These are phyloP conservation scores for Astragalus glycyphyllos DNA, from an alignment of 306 rosid species.

Conservation along the genomic window DNA sequence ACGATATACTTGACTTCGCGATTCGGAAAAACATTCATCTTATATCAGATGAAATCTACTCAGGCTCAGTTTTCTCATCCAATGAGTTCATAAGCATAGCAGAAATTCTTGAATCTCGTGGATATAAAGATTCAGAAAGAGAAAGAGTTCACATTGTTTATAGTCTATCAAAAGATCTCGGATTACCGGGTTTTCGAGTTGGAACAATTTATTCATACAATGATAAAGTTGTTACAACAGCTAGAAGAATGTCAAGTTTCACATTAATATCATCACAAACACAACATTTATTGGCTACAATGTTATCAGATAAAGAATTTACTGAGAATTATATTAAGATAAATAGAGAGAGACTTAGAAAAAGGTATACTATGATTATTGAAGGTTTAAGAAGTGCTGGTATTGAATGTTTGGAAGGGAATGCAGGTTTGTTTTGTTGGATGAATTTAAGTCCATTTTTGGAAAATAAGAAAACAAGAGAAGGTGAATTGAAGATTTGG, in stretches of 20 bases:
- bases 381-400: constrained; percentile 68
- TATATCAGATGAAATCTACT: constrained; percentile 93
- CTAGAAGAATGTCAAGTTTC: constrained; percentile 92
- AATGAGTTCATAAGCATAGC: constrained; percentile 74
- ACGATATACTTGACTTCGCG: constrained; percentile 68
- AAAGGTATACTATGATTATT: constrained; percentile 71
- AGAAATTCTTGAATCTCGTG: constrained; percentile 57
- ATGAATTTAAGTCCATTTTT: constrained; percentile 78
- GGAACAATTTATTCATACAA: constrained; percentile 92
- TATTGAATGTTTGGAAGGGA: constrained; percentile 85
- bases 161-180: constrained; percentile 93
- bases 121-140: constrained; percentile 60
- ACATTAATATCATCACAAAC: constrained; percentile 89
- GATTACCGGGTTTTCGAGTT: constrained; percentile 86
- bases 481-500: constrained; percentile 81
- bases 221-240: constrained; percentile 80
- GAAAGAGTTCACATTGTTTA: constrained; percentile 93
- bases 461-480: constrained; percentile 57
- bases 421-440: constrained; percentile 95
- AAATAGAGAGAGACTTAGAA: constrained; percentile 72
- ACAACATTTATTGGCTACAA: constrained; percentile 71
- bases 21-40: constrained; percentile 82
- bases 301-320: constrained; percentile 72
- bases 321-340: constrained; percentile 62
- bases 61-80: constrained; percentile 80